These are phyloP conservation scores for Cymbopogon citratus DNA, from an alignment of 176 grass and related monocot species.

Conservation along the genomic window DNA sequence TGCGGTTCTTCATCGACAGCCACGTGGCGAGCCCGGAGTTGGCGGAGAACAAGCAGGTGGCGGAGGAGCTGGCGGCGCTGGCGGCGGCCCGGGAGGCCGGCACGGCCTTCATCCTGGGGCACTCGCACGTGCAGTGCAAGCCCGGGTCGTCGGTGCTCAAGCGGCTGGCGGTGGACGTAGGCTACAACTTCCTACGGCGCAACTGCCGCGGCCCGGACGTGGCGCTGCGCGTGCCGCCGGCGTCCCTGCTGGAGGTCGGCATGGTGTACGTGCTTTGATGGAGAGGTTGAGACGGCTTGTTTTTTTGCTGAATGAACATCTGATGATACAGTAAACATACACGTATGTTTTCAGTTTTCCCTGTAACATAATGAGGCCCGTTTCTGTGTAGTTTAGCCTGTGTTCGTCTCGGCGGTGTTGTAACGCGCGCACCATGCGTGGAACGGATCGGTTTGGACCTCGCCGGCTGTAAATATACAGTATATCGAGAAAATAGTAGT, in stretches of 20 bases:
- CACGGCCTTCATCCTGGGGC: slow-evolving; percentile 84
- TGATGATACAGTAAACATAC: too few relatives aligned
- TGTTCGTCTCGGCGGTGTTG: too few relatives aligned
- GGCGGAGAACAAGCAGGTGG: slow-evolving; percentile 34
- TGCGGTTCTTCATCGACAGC: slow-evolving; percentile 65
- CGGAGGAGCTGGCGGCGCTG: slow-evolving; percentile 72
- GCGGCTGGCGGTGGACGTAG: slow-evolving; percentile 66
- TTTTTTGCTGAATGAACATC: too few relatives aligned
- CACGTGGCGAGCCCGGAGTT: slow-evolving; percentile 37
- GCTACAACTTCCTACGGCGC: slow-evolving; percentile 83
- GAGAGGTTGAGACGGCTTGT: too few relatives aligned
- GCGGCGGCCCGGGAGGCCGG: slow-evolving; percentile 57
- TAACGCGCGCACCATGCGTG: too few relatives aligned
- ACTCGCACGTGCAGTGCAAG: slow-evolving; percentile 85
- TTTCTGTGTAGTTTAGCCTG: too few relatives aligned
- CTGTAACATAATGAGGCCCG: too few relatives aligned
- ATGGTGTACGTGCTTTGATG: slow-evolving; percentile 96
- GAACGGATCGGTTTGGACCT: too few relatives aligned
- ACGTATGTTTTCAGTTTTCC: too few relatives aligned
- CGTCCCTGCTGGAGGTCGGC: slow-evolving; percentile 93
- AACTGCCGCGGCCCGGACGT: slow-evolving; percentile 92
- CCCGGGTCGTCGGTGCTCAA: slow-evolving; percentile 73
- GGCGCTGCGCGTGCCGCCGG: slow-evolving; percentile 71
- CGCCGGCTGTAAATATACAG: too few relatives aligned
- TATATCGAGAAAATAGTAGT: too few relatives aligned